Evolutionary conservation across 2,329 filamentous ascomycete species (phyloP).

Genomic region (Seiridium unicorne): DNA sequence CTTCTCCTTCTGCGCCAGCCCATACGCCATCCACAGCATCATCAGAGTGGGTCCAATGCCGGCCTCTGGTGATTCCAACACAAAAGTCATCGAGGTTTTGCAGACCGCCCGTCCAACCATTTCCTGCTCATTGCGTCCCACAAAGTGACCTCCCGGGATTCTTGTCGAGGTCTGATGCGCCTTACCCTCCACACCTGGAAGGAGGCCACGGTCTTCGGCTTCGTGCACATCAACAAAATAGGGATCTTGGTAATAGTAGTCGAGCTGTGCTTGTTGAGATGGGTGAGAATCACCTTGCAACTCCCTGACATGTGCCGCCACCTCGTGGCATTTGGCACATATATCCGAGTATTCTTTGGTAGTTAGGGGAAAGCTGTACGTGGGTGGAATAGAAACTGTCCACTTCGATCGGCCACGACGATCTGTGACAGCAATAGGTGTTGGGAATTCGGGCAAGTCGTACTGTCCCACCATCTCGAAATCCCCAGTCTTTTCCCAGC

Average conservation of each 20-base stretch:
- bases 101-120: constrained; percentile 57
- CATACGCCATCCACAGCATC: constrained; percentile 81
- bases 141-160: constrained; percentile 32
- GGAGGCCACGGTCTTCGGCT: constrained; percentile 62
- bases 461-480: constrained; percentile 69
- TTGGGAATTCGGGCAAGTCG: constrained; percentile 68
- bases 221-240: constrained; percentile 75
- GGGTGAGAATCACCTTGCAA: constrained; percentile 41
- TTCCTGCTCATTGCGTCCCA: constrained; percentile 45
- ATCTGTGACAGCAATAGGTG: constrained; percentile 70
- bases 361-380: constrained; percentile 64
- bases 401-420: constrained; percentile 64
- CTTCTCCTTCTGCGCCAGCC: constrained; percentile 70
- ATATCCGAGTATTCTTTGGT: constrained; percentile 68
- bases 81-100: constrained; percentile 70
- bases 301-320: constrained; percentile 57
- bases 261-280: constrained; percentile 42
- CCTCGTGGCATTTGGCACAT: constrained; percentile 64
- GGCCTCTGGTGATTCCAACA: constrained; percentile 71
- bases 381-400: constrained; percentile 77
- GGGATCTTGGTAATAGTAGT: constrained; percentile 62
- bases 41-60: constrained; percentile 76
- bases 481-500: constrained; percentile 42
- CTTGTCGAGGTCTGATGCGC: constrained; percentile 35
- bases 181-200: constrained; percentile 46